phyloP scores from a whole-genome alignment of 345 rosid genomes.

The Sisymbrium irio region DNA sequence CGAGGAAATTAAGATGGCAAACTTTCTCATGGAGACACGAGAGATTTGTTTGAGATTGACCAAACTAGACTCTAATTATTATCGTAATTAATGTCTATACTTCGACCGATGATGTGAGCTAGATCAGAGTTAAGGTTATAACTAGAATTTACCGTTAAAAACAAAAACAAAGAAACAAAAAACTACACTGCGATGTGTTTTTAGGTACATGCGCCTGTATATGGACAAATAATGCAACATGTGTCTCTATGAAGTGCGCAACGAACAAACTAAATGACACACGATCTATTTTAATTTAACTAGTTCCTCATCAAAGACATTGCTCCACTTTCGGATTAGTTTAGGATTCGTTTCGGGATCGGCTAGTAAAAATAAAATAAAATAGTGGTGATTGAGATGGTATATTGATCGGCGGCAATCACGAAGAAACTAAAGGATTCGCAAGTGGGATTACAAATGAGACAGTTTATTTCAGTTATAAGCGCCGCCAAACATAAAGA shows the following conservation, averaged over 20 bases:
- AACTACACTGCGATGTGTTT: background rate
- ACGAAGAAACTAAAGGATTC: constrained; percentile 21
- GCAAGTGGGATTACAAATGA: constrained; percentile 26
- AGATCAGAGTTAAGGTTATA: background rate
- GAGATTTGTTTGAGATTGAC: background rate
- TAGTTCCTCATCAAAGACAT: background rate
- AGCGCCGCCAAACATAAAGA: constrained; percentile 36
- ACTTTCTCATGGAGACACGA: background rate
- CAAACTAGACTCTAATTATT: background rate
- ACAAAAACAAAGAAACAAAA: too few species aligned
- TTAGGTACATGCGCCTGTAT: background rate
- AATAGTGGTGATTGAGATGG: background rate
- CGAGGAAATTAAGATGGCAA: background rate
- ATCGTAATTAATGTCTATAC: background rate
- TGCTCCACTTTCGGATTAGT: background rate
- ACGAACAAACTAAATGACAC: background rate
- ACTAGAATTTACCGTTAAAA: background rate
- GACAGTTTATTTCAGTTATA: constrained; percentile 31
- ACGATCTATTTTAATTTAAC: background rate
- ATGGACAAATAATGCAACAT: background rate
- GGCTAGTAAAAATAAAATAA: background rate
- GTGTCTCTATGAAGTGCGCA: background rate
- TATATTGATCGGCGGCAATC: constrained; percentile 23
- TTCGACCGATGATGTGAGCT: background rate
- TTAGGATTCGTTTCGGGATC: background rate